Conservation (phyloP, 2,329 filamentous ascomycete species). For the Cordyceps militaris region DNA sequence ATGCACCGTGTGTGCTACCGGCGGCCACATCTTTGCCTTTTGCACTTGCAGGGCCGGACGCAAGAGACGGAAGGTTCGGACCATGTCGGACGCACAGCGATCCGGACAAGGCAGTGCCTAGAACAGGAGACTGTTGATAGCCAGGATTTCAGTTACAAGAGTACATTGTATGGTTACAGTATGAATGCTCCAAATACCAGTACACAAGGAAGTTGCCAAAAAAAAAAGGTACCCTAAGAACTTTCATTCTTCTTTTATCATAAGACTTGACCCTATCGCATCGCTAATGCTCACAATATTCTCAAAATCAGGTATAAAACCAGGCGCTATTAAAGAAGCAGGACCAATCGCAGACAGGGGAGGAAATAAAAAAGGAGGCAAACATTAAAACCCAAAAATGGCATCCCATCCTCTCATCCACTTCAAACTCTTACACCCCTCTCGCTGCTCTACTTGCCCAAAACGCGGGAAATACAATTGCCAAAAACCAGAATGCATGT, state of each 20-base stretch:
- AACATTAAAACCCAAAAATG: not conserved
- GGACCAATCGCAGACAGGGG: not conserved
- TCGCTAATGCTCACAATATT: constrained; percentile 14
- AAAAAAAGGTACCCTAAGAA: not conserved
- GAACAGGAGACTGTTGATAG: not conserved
- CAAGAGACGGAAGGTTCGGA: too few species aligned
- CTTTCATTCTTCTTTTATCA: constrained; percentile 10
- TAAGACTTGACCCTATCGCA: constrained; percentile 13
- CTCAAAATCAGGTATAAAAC: constrained; percentile 12
- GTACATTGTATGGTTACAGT: too few species aligned
- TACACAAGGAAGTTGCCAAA: not conserved
- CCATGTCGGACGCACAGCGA: too few species aligned
- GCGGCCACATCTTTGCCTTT: too few species aligned
- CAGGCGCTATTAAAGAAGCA: constrained; percentile 1
- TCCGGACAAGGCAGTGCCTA: not conserved
- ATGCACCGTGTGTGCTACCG: too few species aligned
- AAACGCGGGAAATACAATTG: not conserved
- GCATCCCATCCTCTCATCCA: constrained; percentile 12
- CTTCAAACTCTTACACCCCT: constrained; percentile 1
- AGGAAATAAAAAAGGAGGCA: not conserved
- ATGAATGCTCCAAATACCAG: not conserved
- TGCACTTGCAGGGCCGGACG: too few species aligned
- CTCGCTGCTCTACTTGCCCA: constrained; percentile 14
- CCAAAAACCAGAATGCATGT: constrained; percentile 1
- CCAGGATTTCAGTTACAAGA: too few species aligned